Base-by-base conservation (phyloP, 345 rosid genomes). In the Eucalyptus cladocalyx region DNA sequence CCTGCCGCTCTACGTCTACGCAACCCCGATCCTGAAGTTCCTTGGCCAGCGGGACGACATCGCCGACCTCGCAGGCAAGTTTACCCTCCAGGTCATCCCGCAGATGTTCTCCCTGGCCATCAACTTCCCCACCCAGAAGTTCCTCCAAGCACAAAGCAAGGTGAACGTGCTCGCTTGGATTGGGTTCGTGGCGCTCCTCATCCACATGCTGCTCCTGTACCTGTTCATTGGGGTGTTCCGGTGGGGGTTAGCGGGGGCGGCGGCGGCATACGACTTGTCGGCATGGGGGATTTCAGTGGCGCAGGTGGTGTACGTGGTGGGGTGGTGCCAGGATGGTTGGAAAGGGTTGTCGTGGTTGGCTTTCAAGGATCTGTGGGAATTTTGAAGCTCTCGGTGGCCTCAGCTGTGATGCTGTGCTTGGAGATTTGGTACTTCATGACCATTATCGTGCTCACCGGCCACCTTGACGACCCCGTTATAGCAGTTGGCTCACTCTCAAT, bases 391-490 rank as follows among this genome's bases (percentile, higher is more conserved):
- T 97, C 98, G n/a, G 80, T 95, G 32, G 99, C 99, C 62, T 98
- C 99, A n/a, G 99, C 99, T 58, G 94, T 97, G 12, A 97, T 97
- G 99, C 93, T 98, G 90, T 98, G 98, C 89, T 90, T 98, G n/a
- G 99, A 98, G 95, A 95, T 98, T 93, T 98, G 99, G 99, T 98
- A 98, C 90, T 95, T 96, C 88, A 98, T 98, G 99, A 94, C 96
- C 47, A 94, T 98, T 67, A 96, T 98, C 91, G 99, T 98, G 86
- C 97, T 98, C 60, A 97, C 99, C 8, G 99, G 99, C 23, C 98
- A 98, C 89, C 98, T 96, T 88, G 95, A 94, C 72, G 94, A 98
- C 87, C 98, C 99, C 43, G 91, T 97, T 51, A 92, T 97, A 40
- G 97, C 98, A 4, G 97, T 97, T 86, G 99, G 99, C 6, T 98